Conservation (phyloP, 805 yeast species). For the Yamadazyma phyllophila region DNA sequence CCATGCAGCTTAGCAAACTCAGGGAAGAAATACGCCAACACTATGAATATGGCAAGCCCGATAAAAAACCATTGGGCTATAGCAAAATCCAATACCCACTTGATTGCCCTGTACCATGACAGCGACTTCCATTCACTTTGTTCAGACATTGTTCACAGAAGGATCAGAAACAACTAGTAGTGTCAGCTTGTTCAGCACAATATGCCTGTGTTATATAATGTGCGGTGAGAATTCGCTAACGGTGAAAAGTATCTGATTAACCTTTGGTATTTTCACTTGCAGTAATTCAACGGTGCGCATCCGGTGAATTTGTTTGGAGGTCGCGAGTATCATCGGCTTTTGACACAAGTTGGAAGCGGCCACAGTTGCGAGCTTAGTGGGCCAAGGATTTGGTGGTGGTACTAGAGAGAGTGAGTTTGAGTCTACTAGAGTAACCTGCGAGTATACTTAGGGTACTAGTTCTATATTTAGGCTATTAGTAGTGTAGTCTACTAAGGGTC, state of each 20-base stretch:
- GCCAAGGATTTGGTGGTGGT: too few relatives aligned
- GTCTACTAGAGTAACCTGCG: too few relatives aligned
- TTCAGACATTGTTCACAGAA: background rate
- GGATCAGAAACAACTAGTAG: background rate
- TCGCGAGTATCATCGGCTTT: background rate
- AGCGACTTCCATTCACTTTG: background rate
- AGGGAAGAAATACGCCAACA: constrained; percentile 76
- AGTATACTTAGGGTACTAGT: too few relatives aligned
- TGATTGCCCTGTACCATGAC: constrained; percentile 4
- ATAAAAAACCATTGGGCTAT: constrained; percentile 73
- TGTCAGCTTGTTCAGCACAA: background rate
- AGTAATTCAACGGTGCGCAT: background rate
- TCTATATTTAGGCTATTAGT: too few relatives aligned
- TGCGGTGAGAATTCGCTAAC: too few relatives aligned
- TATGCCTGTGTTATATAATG: too few relatives aligned
- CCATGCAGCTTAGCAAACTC: constrained; percentile 85
- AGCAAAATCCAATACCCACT: constrained; percentile 23
- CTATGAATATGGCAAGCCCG: constrained; percentile 66
- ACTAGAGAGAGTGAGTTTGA: too few relatives aligned
- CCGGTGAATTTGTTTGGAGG: background rate
- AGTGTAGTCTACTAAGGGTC: too few relatives aligned
- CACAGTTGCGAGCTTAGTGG: too few relatives aligned
- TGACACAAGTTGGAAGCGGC: background rate
- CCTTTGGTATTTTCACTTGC: too few relatives aligned
- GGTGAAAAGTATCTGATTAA: too few relatives aligned